Evolutionary conservation across 139 green algal species (phyloP), one percentile per base, ranked within the genome.

Genomic region (Haematococcus sp.): DNA sequence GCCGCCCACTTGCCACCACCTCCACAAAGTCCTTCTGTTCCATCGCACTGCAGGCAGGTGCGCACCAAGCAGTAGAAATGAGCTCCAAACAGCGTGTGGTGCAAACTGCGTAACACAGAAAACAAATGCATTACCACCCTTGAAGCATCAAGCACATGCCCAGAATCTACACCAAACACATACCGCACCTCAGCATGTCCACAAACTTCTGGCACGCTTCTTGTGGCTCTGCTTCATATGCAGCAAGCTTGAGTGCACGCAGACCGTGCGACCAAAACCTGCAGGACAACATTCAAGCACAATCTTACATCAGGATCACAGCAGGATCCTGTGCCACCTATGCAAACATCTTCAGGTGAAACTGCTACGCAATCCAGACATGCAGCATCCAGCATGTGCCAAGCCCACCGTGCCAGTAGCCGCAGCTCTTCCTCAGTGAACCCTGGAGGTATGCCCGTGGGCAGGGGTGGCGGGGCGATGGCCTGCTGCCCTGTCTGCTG

Each of bases 11-110:
- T 13, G 74, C 77, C 61, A 98, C 88, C 0, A 98, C 83, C 74
- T 98, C 95, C 30, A 91, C 83, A 72, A 96, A 92, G 76, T 98
- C 94, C 0, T 87, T 76, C 0, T 83, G 70, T 58, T 98, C 90
- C 30, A 98, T 68, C 13, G 22, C 7, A 40, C 61, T 68, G 61
- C 13, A 11, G 40, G 40, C 7, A 11, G 81, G 4, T 78, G 54
- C 61, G 64, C 20, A 68, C 56, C 3, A 64, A 68, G 56, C 56
- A 46, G 35, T 63, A 16, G 43, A 40, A 35, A 58, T 23, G 33
- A 52, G 68, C 2, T 49, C 40, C 52, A 13, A 0, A 46, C 52
- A 23, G 68, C 30, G 35, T 70, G 76, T n/a, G 70, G 69, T 0
- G 65, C 40, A 31, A 68, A n/a, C n/a, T n/a, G n/a, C n/a, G n/a